Evolutionary conservation across 371 early-diverging fungal genomes (phyloP).

Genomic region (Haplosporangium sp.): DNA sequence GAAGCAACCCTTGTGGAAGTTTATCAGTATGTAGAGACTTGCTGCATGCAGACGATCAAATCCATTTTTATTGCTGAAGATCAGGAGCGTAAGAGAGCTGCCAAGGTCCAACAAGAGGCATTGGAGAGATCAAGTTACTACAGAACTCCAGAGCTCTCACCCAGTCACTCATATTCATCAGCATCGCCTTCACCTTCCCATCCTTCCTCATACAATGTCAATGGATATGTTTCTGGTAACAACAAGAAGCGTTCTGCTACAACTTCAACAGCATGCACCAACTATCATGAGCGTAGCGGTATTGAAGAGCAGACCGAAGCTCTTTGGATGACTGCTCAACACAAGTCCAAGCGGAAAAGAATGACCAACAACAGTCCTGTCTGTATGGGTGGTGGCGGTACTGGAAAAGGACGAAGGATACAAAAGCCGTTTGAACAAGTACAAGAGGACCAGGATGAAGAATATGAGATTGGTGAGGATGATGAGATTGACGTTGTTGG

Average conservation of each 20-base stretch:
- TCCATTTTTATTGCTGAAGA: conserved; percentile 36
- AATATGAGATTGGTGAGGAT: conserved; percentile 42
- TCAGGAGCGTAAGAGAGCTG: conserved; percentile 31
- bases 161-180: conserved; percentile 31
- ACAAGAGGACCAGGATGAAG: conserved; percentile 15
- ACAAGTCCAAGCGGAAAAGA: conserved; percentile 35
- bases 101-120: conserved; percentile 25
- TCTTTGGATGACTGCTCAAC: conserved; percentile 24
- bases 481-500: conserved; percentile 54
- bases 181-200: conserved; percentile 51
- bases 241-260: conserved; percentile 30
- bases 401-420: conserved; percentile 49
- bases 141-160: conserved; percentile 51
- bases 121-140: conserved; percentile 15
- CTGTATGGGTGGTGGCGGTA: conserved; percentile 47
- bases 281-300: conserved; percentile 16
- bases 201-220: conserved; percentile 27
- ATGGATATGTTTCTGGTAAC: conserved; percentile 12
- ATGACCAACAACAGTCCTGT: conserved; percentile 28
- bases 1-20: conserved; percentile 45
- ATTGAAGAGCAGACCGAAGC: conserved; percentile 36
- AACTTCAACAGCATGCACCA: conserved; percentile 14
- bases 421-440: conserved; percentile 13
- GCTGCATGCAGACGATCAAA: conserved; percentile 46
- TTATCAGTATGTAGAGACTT: conserved; percentile 51